Evolutionary conservation across 1,139 yeast species (phyloP).

Genomic region (Hemisphaericaspora subhashii): DNA sequence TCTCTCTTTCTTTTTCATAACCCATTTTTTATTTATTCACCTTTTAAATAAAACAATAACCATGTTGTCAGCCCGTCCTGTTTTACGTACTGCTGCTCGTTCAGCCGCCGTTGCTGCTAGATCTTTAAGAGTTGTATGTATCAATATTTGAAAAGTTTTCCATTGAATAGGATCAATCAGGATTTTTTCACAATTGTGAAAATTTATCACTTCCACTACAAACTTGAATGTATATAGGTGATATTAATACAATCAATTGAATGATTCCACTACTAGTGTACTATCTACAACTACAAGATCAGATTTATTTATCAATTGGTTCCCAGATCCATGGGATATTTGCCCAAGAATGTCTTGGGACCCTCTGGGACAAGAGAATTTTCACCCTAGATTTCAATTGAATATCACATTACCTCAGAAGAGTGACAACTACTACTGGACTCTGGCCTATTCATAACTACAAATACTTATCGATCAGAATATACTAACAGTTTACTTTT

Average conservation of each 20-base stretch:
- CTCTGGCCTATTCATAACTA: background rate
- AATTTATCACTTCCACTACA: background rate
- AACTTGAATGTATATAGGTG: background rate
- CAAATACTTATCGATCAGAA: background rate
- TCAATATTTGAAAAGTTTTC: slow-evolving; percentile 10
- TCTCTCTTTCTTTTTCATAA: slow-evolving; percentile 14
- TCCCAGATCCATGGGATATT: background rate
- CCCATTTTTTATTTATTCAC: slow-evolving; percentile 10
- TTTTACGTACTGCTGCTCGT: slow-evolving; percentile 80
- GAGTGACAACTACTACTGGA: too few species aligned
- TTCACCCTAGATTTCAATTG: too few species aligned
- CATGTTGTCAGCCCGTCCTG: slow-evolving; percentile 83
- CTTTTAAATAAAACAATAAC: slow-evolving; percentile 11
- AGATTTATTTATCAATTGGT: background rate
- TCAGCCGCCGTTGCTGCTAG: slow-evolving; percentile 68
- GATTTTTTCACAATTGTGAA: background rate
- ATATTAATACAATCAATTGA: background rate
- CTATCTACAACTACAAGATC: background rate
- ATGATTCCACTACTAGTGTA: background rate
- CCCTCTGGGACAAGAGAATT: too few species aligned
- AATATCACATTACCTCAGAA: too few species aligned
- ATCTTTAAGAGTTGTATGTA: slow-evolving; percentile 66
- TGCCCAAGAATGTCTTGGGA: too few species aligned
- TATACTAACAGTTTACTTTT: slow-evolving; percentile 16
- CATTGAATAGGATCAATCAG: slow-evolving; percentile 2